Conservation (phyloP, 2,329 filamentous ascomycete genomes). For the Metarhizium guizhouense region DNA sequence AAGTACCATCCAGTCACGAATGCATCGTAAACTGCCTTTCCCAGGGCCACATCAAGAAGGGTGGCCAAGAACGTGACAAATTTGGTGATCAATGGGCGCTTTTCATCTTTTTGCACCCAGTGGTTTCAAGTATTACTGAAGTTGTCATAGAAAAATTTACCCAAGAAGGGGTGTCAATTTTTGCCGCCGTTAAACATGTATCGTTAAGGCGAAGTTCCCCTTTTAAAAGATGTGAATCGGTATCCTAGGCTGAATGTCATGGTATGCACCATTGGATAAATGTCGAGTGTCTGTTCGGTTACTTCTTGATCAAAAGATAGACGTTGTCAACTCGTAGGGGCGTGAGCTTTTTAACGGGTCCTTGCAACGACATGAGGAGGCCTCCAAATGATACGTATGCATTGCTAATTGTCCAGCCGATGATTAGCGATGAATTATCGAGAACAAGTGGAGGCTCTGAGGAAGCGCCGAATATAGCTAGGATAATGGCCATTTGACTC, state of each 20-base stretch:
- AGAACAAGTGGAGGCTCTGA: not conserved
- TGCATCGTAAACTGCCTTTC: conserved; percentile 76
- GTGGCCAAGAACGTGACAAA: conserved; percentile 12
- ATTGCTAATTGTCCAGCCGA: conserved; percentile 49
- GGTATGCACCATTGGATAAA: not conserved
- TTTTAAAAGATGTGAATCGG: not conserved
- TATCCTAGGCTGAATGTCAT: not conserved
- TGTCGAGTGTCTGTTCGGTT: not conserved
- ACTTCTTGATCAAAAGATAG: conserved; percentile 86
- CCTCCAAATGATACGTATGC: conserved; percentile 93
- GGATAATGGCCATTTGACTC: not conserved
- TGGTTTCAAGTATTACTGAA: not conserved
- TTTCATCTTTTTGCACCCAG: not conserved
- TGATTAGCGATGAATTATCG: not conserved
- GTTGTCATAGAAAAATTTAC: not conserved
- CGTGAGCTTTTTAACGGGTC: conserved; percentile 91
- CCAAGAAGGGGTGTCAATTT: not conserved
- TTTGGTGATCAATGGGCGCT: not conserved
- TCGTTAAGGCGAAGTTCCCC: not conserved
- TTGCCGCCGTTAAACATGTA: not conserved
- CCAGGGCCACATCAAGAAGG: conserved; percentile 51
- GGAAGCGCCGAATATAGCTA: not conserved
- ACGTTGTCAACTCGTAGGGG: conserved; percentile 86
- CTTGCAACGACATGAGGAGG: conserved; percentile 80
- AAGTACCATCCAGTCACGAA: conserved; percentile 61